Percentiles rank a stretch among this genome's conserved stretches.
These are phyloP conservation scores for Pleurotus sapidus DNA, from an alignment of 768 basidiomycete genomes.

Conservation along the genomic window DNA sequence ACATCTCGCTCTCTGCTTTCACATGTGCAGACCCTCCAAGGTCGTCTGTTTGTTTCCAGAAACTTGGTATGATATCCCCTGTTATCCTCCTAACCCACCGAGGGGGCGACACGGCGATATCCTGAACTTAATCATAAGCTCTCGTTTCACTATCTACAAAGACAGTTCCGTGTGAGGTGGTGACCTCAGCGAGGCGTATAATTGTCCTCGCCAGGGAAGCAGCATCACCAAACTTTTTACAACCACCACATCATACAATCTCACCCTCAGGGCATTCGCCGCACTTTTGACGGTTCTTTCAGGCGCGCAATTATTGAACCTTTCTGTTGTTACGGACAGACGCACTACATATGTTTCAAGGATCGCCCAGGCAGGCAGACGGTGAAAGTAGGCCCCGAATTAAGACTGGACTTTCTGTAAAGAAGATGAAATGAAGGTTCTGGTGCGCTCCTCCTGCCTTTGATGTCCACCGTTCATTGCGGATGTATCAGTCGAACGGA, in stretches of 20 bases:
- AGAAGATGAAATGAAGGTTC: background rate
- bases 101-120: no score
- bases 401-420: background rate
- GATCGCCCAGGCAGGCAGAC: background rate
- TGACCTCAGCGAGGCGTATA: background rate
- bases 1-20: no score
- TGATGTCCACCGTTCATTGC: background rate
- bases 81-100: no score
- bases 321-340: background rate
- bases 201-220: background rate
- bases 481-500: background rate
- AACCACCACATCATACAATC: background rate
- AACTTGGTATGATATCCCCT: no score
- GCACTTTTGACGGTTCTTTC: conserved; percentile 7
- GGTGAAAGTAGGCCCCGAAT: background rate
- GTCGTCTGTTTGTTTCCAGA: no score
- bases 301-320: background rate
- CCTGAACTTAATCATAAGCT: background rate
- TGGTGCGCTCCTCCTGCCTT: background rate
- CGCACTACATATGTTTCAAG: background rate
- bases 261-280: conserved; percentile 1
- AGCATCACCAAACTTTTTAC: background rate
- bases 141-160: background rate
- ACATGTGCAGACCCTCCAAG: no score
- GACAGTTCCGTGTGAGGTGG: background rate